A percentile compares a stretch with the other conserved stretches of the same genome.
Conservation (phyloP, 495 filamentous ascomycete species). For the Penicillium lagena region DNA sequence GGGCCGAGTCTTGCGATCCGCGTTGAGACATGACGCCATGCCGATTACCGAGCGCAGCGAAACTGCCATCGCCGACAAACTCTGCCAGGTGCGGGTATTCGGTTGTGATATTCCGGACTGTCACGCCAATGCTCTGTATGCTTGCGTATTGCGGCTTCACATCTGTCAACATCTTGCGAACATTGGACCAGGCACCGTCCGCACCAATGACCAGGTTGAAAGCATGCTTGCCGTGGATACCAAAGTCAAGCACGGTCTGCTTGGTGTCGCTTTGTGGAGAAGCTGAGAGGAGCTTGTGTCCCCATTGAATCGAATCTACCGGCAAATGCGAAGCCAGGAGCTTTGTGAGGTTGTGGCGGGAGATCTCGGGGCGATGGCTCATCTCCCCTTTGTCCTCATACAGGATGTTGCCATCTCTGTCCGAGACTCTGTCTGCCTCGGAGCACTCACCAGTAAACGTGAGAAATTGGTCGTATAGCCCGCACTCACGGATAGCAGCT, state of each 20-base stretch:
- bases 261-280: background rate
- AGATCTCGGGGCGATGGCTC: conserved; percentile 43
- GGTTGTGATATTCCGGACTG: conserved; percentile 10
- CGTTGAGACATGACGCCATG: conserved; percentile 28
- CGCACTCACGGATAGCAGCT: conserved; percentile 44
- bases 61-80: conserved; percentile 17
- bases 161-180: conserved; percentile 41
- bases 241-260: conserved; percentile 26
- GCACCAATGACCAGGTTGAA: conserved; percentile 56
- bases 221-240: conserved; percentile 7
- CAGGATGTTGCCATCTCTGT: conserved; percentile 33
- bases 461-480: conserved; percentile 42
- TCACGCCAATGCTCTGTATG: conserved; percentile 18
- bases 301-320: conserved; percentile 36
- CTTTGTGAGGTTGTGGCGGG: conserved; percentile 23
- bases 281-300: conserved; percentile 24
- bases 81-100: conserved; percentile 21
- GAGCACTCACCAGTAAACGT: conserved; percentile 23
- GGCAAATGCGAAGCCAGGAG: conserved; percentile 34
- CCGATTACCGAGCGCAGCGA: conserved; percentile 17
- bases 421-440: conserved; percentile 25
- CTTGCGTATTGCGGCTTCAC: conserved; percentile 45
- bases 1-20: conserved; percentile 29
- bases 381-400: conserved; percentile 13
- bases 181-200: conserved; percentile 55